These are phyloP conservation scores for Pelargonium myrrhifolium DNA, from an alignment of 441 rosid genomes.

Conservation along the genomic window DNA sequence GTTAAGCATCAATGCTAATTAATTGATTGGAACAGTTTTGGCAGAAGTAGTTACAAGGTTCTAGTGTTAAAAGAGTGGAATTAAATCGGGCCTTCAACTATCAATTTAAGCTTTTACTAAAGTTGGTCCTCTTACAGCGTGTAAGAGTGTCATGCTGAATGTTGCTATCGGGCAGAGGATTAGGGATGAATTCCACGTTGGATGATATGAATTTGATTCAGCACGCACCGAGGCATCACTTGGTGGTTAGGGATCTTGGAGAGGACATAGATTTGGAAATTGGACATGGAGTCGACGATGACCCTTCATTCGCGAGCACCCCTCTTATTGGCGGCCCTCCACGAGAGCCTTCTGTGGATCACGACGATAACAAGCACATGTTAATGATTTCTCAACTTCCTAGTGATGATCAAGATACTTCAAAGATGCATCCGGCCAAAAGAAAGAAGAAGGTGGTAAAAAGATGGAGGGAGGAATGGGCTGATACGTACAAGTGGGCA, in stretches of 20 bases:
- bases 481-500: conserved; percentile 99
- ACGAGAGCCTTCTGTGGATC: conserved; percentile 69
- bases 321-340: conserved; percentile 61
- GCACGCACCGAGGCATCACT: conserved; percentile 92
- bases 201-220: conserved; percentile 97
- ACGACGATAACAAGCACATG: conserved; percentile 77
- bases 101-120: no score
- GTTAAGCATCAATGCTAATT: background rate
- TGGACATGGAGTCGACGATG: conserved; percentile 91
- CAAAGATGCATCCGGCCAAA: conserved; percentile 56
- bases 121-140: no score
- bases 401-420: conserved; percentile 62
- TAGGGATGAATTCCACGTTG: conserved; percentile 87
- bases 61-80: conserved; percentile 29
- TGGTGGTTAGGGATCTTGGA: conserved; percentile 84
- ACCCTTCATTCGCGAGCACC: conserved; percentile 66
- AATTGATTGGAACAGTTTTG: background rate
- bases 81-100: no score
- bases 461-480: conserved; percentile 99
- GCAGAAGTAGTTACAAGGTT: conserved; percentile 1
- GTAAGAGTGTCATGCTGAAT: conserved; percentile 75
- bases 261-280: conserved; percentile 98
- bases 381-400: conserved; percentile 59
- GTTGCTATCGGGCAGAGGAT: conserved; percentile 70
- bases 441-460: conserved; percentile 97